These are phyloP conservation scores for Trypanosoma theileri DNA, from an alignment of 208 protist genomes.

Conservation along the genomic window DNA sequence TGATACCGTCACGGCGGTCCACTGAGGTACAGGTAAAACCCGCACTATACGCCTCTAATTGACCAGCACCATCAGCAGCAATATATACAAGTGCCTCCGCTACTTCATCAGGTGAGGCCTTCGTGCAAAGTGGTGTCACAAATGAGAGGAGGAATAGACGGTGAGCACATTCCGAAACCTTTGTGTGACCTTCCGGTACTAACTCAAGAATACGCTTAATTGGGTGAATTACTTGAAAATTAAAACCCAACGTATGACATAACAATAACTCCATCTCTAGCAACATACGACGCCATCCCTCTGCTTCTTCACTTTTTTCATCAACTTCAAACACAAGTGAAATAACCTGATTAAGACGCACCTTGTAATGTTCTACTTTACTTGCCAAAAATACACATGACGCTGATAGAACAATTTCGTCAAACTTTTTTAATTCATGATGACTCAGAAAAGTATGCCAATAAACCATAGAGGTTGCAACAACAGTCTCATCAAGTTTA, in stretches of 20 bases:
- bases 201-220: slow-evolving; percentile 43
- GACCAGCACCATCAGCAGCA: slow-evolving; percentile 33
- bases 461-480: slow-evolving; percentile 78
- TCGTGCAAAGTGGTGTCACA: slow-evolving; percentile 66
- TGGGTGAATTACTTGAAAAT: slow-evolving; percentile 77
- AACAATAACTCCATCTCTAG: slow-evolving; percentile 78
- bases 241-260: slow-evolving; percentile 71
- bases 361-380: slow-evolving; percentile 84
- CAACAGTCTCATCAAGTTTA: slow-evolving; percentile 52
- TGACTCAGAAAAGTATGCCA: slow-evolving; percentile 78
- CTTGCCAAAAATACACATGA: slow-evolving; percentile 82
- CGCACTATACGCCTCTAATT: slow-evolving; percentile 30
- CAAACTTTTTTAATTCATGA: slow-evolving; percentile 54
- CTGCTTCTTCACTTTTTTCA: slow-evolving; percentile 33
- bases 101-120: slow-evolving; percentile 42
- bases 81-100: slow-evolving; percentile 56
- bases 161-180: slow-evolving; percentile 47
- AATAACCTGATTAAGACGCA: slow-evolving; percentile 64
- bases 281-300: slow-evolving; percentile 59
- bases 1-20: slow-evolving; percentile 58
- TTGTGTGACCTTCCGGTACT: slow-evolving; percentile 28
- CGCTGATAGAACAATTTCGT: slow-evolving; percentile 72
- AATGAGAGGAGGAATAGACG: slow-evolving; percentile 70
- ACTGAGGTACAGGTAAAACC: slow-evolving; percentile 23
- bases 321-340: slow-evolving; percentile 63